Evolutionary conservation across 768 basidiomycete species (phyloP).

Genomic region (Polyporus arcularius): DNA sequence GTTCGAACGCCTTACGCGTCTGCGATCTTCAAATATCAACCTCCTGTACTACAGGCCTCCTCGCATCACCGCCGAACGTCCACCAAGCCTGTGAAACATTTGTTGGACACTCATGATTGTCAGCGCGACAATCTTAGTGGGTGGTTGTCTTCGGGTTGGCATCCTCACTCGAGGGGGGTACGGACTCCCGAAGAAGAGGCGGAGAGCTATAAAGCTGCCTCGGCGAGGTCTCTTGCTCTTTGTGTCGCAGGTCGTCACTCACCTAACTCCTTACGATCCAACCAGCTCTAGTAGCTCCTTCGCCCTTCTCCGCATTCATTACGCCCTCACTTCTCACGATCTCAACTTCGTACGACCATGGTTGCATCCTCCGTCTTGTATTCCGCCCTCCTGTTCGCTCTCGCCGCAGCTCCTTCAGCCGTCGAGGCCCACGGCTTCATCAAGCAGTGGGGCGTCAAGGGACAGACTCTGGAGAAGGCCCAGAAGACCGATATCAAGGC

Average conservation of each 20-base stretch:
- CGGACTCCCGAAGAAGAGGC: too few species aligned
- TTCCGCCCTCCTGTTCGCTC: background rate
- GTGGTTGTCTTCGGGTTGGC: too few species aligned
- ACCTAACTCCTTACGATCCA: background rate
- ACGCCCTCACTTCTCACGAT: background rate
- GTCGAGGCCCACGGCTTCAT: constrained; percentile 1
- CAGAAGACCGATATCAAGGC: background rate
- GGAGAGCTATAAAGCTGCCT: too few species aligned
- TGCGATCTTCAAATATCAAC: too few species aligned
- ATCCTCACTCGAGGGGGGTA: too few species aligned
- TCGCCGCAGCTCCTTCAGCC: background rate
- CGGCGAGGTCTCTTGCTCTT: background rate
- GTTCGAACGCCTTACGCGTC: too few species aligned
- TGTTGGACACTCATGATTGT: too few species aligned
- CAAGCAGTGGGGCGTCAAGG: background rate
- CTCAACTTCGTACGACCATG: background rate
- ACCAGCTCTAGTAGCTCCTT: background rate
- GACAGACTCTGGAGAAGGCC: background rate
- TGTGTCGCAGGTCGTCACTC: background rate
- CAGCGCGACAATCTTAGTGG: too few species aligned
- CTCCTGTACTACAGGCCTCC: too few species aligned
- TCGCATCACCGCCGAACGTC: too few species aligned
- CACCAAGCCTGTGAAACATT: too few species aligned
- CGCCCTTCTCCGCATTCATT: background rate
- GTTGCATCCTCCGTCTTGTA: background rate